Evolutionary conservation across 2,329 filamentous ascomycete species (phyloP), one percentile per base, ranked within the genome.

Genomic region (Aspergillus versicolor): DNA sequence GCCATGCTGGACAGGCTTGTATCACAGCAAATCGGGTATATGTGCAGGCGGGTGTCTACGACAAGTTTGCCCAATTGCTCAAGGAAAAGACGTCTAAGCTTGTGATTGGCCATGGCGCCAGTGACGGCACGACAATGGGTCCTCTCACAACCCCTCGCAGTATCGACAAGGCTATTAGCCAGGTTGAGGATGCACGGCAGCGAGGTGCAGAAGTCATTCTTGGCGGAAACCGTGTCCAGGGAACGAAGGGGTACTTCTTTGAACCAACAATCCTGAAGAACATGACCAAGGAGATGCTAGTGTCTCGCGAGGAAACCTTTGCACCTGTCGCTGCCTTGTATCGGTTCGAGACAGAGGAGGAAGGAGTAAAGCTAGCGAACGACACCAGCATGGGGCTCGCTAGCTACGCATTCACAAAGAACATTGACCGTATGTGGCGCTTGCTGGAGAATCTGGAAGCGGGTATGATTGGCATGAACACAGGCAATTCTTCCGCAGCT

Each of bases 381-480:
- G 79, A 84, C 48, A 86, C 84, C 6, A 82, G 80, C 47, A 87
- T 88, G 81, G 86, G 86, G 4, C 71, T 88, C 59, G 86, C 86
- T 7, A 86, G 83, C 40, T 89, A 89, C 65, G 84, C 84, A 59
- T 88, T 88, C 71, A 89, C 86, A 1, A 87, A 87, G 74, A 84
- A 88, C 64, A 75, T 88, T 5, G 84, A 88, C 66, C 83, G 86
- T 0, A 78, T 84, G 51, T 88, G 86, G 83, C 77, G 87, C 57
- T 73, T 89, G 67, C 75, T 88, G 56, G 86, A 89, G 76, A 86
- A 84, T 61, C 69, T 89, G 34, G 85, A 89, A 68, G 86, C 86
- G 4, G 86, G 86, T 3, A 89, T 88, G 86, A 85, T 89, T 65
- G 86, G 86, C 13, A 75, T 87, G 73, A 87, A 87, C 63, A 84